These are phyloP conservation scores for Juglanconis sp. DNA, from an alignment of 2,329 filamentous ascomycete species.

Conservation along the genomic window DNA sequence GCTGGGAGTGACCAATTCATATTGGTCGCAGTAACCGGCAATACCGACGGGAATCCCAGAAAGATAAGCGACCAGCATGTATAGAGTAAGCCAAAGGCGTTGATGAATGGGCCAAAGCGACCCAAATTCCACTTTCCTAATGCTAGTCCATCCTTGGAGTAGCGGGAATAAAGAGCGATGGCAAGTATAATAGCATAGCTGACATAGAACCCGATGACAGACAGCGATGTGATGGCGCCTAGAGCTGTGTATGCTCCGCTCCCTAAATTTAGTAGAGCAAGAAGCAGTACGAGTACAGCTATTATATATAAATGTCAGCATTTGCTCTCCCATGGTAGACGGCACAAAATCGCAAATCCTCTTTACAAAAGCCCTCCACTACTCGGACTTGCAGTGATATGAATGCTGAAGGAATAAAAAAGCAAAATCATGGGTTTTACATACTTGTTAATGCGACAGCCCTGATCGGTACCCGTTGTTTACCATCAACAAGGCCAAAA, in stretches of 20 bases:
- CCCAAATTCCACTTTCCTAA: conserved; percentile 16
- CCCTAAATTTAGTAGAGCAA: conserved; percentile 37
- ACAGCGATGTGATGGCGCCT: conserved; percentile 35
- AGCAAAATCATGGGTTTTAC: too few species aligned
- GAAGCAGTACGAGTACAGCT: conserved; percentile 27
- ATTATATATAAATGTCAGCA: background rate
- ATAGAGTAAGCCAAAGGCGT: conserved; percentile 18
- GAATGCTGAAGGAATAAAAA: too few species aligned
- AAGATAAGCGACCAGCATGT: conserved; percentile 17
- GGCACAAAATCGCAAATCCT: too few species aligned
- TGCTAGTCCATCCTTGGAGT: background rate
- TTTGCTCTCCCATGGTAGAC: too few species aligned
- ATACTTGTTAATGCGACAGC: too few species aligned
- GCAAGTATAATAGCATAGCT: conserved; percentile 19
- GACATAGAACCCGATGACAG: conserved; percentile 23
- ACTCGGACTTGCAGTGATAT: too few species aligned
- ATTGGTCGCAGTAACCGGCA: conserved; percentile 19
- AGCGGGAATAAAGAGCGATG: conserved; percentile 14
- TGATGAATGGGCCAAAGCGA: conserved; percentile 8
- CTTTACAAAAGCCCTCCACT: too few species aligned
- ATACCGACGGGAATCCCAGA: conserved; percentile 16
- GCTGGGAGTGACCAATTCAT: conserved; percentile 18
- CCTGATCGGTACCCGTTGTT: conserved; percentile 28
- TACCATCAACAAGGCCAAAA: conserved; percentile 26
- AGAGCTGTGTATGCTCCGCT: conserved; percentile 33